Base-by-base conservation (phyloP, 2,329 filamentous ascomycete species). In the Bipolaris sorokiniana region DNA sequence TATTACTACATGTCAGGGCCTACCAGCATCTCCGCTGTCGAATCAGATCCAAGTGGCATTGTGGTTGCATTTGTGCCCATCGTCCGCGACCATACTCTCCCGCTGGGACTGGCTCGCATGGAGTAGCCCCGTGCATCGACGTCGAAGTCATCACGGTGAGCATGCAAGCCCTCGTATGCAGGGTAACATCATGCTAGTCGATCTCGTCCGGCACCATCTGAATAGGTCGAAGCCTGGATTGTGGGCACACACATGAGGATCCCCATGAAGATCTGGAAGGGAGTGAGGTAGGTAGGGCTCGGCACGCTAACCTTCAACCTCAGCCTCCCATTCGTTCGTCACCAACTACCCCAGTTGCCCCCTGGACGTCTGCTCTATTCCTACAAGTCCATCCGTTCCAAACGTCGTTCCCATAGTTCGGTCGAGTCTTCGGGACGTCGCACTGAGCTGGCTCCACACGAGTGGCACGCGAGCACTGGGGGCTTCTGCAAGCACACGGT, bases 281-380 rank as follows among this genome's bases (percentile, higher is more conserved):
- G 53, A 58, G 44, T 52, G 59, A 57, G 37, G 62, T 64, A 37
- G 42, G 47, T 45, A 23, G 26, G 45, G 37, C 58, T 59, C 54
- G 58, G 59, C 58, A 53, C 18, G 18, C 54, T 42, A 38, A 42
- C 34, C 20, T 38, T 33, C 22, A 15, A 16, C 5, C 5, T 26
- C 31, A 23, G 26, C 23, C 31, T 37, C 57, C 38, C 44, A 48
- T 60, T 56, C 50, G 45, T 49, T 33, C 38, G 38, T 38, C 20
- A 18, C 33, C 45, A n/a, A 33, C 31, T 4, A 53, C 46, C 45
- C 49, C 36, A 38, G 54, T 34, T 37, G 28, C 23, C 28, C 28
- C 13, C 40, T 22, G 18, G 28, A 52, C 50, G 16, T 46, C 22
- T 36, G 40, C n/a, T 34, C 33, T 46, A 28, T n/a, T n/a, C 23